Percentiles rank a stretch among this genome's conserved stretches.
These are phyloP conservation scores for Xylona heveae DNA, from an alignment of 495 filamentous ascomycete species.

Conservation along the genomic window DNA sequence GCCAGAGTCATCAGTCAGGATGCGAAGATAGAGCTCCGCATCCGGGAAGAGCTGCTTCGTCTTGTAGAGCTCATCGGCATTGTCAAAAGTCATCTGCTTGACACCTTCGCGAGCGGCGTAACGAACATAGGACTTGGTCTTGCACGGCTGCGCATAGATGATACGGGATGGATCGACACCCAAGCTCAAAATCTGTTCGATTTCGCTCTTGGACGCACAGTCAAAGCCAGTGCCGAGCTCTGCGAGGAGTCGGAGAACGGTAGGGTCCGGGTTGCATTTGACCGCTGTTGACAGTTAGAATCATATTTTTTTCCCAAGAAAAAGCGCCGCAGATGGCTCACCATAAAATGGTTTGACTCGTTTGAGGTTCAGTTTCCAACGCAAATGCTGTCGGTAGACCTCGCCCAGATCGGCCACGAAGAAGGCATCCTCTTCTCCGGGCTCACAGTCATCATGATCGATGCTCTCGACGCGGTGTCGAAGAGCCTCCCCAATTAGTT, in stretches of 20 bases:
- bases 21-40: constrained; percentile 81
- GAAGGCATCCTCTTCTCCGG: constrained; percentile 90
- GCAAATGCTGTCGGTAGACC: constrained; percentile 93
- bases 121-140: constrained; percentile 92
- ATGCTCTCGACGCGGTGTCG: constrained; percentile 62
- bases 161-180: constrained; percentile 81
- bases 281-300: constrained; percentile 37
- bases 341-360: constrained; percentile 94
- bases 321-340: constrained; percentile 20
- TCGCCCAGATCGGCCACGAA: constrained; percentile 97
- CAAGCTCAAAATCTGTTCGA: constrained; percentile 67
- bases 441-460: constrained; percentile 64
- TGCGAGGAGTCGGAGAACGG: constrained; percentile 71
- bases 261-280: constrained; percentile 92
- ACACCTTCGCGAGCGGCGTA: constrained; percentile 67
- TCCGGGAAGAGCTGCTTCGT: constrained; percentile 76
- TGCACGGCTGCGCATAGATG: constrained; percentile 98
- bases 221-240: constrained; percentile 88
- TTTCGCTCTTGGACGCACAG: constrained; percentile 92
- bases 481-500: constrained; percentile 55
- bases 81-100: constrained; percentile 98
- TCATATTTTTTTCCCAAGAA: neutral
- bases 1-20: constrained; percentile 87
- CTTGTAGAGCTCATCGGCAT: constrained; percentile 93
- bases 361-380: constrained; percentile 88